Evolutionary conservation across 305 asterid genomes (phyloP).

Genomic region (Fraxinus greggii): DNA sequence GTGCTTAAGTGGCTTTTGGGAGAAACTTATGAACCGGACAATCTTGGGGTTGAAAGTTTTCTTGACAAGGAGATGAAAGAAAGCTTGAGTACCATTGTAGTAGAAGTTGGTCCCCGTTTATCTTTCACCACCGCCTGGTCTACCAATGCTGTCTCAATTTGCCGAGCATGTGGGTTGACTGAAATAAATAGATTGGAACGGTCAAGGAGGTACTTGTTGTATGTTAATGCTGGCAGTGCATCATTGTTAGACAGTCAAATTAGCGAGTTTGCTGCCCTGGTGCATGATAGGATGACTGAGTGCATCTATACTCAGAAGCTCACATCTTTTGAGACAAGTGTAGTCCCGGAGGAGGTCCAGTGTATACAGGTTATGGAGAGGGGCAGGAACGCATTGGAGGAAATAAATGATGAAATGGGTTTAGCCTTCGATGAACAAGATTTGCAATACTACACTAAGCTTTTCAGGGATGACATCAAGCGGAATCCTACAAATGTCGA

Average conservation of each 20-base stretch:
- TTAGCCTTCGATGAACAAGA: conserved; percentile 97
- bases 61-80: conserved; percentile 37
- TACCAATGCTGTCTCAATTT: conserved; percentile 86
- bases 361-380: conserved; percentile 83
- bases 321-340: conserved; percentile 62
- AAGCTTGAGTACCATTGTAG: conserved; percentile 31
- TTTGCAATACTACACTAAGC: conserved; percentile 80
- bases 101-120: conserved; percentile 94
- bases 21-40: conserved; percentile 83
- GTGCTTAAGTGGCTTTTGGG: conserved; percentile 83
- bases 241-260: conserved; percentile 53
- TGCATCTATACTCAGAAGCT: conserved; percentile 72
- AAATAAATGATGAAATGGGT: conserved; percentile 83
- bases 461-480: conserved; percentile 74
- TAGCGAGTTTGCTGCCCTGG: conserved; percentile 68
- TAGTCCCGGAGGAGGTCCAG: conserved; percentile 69
- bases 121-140: conserved; percentile 98
- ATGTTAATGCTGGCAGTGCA: conserved; percentile 47
- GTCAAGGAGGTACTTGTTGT: conserved; percentile 78
- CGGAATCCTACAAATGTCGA: conserved; percentile 89
- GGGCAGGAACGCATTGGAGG: conserved; percentile 84
- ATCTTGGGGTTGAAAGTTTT: conserved; percentile 61
- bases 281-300: conserved; percentile 95
- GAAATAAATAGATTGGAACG: conserved; percentile 75
- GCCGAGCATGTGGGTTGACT: conserved; percentile 78